phyloP scores from a whole-genome alignment of 1,139 yeast genomes.

The Hemisphaericaspora lyxosophila region DNA sequence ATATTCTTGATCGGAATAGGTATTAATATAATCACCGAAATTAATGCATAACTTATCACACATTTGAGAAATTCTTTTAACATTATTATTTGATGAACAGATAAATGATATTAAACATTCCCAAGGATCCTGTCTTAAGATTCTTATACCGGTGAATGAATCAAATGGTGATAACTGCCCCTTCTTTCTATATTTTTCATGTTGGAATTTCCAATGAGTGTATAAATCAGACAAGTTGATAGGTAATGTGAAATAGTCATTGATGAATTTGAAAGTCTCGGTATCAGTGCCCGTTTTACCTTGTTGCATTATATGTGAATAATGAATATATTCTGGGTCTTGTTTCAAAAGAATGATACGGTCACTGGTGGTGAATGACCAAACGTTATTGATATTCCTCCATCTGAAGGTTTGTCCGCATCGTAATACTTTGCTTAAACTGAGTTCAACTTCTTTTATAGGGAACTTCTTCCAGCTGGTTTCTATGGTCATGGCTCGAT shows the following conservation, averaged over 20 bases:
- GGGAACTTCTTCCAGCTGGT: constrained; percentile 27
- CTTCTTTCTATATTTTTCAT: constrained; percentile 41
- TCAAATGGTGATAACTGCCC: constrained; percentile 30
- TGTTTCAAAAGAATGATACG: constrained; percentile 55
- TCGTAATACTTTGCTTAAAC: constrained; percentile 67
- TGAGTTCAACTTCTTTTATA: constrained; percentile 46
- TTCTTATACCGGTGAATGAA: constrained; percentile 69
- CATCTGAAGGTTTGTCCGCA: constrained; percentile 89
- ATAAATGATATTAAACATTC: constrained; percentile 87
- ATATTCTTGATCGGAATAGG: constrained; percentile 56
- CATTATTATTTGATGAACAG: constrained; percentile 94
- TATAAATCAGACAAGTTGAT: constrained; percentile 56
- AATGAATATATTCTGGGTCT: constrained; percentile 32
- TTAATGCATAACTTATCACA: constrained; percentile 74
- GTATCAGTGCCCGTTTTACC: constrained; percentile 6
- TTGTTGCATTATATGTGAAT: constrained; percentile 28
- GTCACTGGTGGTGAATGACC: constrained; percentile 58
- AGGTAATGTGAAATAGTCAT: constrained; percentile 70
- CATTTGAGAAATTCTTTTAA: constrained; percentile 90
- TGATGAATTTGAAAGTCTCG: constrained; percentile 47
- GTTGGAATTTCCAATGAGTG: constrained; percentile 59
- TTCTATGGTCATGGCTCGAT: constrained; percentile 34
- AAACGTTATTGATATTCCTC: constrained; percentile 56
- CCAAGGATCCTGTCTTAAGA: constrained; percentile 94
- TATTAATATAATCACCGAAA: constrained; percentile 65